A percentile compares a stretch with the other conserved stretches of the same genome.
Conservation (phyloP, 148 eudicot species). For the Fagopyrum esculentum region DNA sequence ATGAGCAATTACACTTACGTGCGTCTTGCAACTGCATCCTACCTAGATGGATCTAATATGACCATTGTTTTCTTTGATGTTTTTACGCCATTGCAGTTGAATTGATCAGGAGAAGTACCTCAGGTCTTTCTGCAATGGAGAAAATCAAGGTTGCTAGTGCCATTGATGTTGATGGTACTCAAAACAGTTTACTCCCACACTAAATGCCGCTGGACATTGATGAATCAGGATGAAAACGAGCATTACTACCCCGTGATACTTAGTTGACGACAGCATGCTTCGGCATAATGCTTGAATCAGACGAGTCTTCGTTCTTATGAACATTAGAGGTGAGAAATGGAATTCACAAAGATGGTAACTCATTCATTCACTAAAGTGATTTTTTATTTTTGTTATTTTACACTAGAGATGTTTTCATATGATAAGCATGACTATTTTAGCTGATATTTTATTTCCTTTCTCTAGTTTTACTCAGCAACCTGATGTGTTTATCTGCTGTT, state of each 20-base stretch:
- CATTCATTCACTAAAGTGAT: slow-evolving; percentile 1
- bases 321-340: not conserved
- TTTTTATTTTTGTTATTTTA: not conserved
- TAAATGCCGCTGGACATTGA: slow-evolving; percentile 6
- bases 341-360: not conserved
- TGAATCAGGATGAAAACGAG: not conserved
- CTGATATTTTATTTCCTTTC: not conserved
- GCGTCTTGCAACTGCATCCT: no score
- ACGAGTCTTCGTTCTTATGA: not conserved
- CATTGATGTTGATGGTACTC: slow-evolving; percentile 32
- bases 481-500: not conserved
- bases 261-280: not conserved
- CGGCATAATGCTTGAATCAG: not conserved
- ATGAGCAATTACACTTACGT: not conserved
- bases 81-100: slow-evolving; percentile 24
- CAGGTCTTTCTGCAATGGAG: slow-evolving; percentile 18
- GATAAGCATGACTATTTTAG: not conserved
- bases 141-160: slow-evolving; percentile 23
- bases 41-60: no score
- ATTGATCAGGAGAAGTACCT: slow-evolving; percentile 16
- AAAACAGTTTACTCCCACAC: slow-evolving; percentile 18
- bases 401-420: not conserved
- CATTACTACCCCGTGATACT: not conserved
- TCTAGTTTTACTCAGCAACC: not conserved
- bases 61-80: no score